Percentiles rank a stretch among this genome's conserved stretches.
These are phyloP conservation scores for Nakazawaea holstii DNA, from an alignment of 805 yeast genomes.

Conservation along the genomic window DNA sequence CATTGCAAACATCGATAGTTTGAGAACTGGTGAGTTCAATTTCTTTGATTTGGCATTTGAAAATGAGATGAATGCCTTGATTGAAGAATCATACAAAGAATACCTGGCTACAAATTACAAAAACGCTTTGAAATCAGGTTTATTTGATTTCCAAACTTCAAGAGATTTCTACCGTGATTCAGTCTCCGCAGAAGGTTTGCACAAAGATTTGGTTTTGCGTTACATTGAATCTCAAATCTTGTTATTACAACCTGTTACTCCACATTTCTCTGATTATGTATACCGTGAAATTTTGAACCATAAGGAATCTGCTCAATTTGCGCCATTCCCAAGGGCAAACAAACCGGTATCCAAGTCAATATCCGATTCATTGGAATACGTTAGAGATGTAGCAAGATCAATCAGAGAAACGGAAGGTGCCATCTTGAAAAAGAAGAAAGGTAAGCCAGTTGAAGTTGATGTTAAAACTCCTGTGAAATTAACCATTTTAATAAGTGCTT, in stretches of 20 bases:
- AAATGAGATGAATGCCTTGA: slow-evolving; percentile 83
- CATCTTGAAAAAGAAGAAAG: slow-evolving; percentile 80
- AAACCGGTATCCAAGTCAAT: slow-evolving; percentile 58
- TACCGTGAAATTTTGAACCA: slow-evolving; percentile 78
- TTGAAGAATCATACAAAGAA: slow-evolving; percentile 66
- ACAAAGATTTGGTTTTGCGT: slow-evolving; percentile 69
- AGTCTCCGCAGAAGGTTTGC: slow-evolving; percentile 56
- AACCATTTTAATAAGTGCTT: slow-evolving; percentile 65
- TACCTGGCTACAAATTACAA: slow-evolving; percentile 76
- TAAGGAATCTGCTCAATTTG: slow-evolving; percentile 61
- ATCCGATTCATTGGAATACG: slow-evolving; percentile 69
- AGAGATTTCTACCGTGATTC: slow-evolving; percentile 96
- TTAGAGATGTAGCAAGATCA: slow-evolving; percentile 71
- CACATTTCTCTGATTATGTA: slow-evolving; percentile 89
- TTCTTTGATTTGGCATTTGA: slow-evolving; percentile 90
- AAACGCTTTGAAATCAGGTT: slow-evolving; percentile 82
- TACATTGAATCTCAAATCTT: slow-evolving; percentile 86
- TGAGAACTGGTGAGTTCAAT: slow-evolving; percentile 53
- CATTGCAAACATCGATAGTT: slow-evolving; percentile 40
- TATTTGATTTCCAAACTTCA: slow-evolving; percentile 91
- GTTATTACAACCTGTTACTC: slow-evolving; percentile 86
- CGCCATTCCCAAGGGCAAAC: slow-evolving; percentile 74
- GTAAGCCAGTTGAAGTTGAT: slow-evolving; percentile 73
- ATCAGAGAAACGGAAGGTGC: slow-evolving; percentile 94
- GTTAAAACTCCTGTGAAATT: slow-evolving; percentile 65